A percentile compares a stretch with the other conserved stretches of the same genome.
phyloP scores from a whole-genome alignment of 1,284 basidiomycete genomes.

The Boletus hoseneyae region DNA sequence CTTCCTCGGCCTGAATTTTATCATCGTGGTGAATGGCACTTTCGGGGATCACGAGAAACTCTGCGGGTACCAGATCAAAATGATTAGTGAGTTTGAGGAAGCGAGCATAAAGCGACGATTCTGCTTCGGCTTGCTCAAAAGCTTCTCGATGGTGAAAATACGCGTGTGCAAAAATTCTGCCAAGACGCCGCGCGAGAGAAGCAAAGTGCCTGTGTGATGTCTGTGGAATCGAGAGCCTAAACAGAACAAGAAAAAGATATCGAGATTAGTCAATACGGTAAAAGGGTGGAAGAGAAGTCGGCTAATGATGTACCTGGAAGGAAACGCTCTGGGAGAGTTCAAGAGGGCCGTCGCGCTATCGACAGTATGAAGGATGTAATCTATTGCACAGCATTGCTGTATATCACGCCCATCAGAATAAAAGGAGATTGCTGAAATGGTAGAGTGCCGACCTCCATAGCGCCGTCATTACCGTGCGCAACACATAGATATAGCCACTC shows the following conservation, averaged over 20 bases:
- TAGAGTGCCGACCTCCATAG: constrained; percentile 60
- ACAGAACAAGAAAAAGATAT: constrained; percentile 25
- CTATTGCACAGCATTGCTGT: constrained; percentile 93
- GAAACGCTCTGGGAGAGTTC: constrained; percentile 89
- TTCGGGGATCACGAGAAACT: constrained; percentile 78
- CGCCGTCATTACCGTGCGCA: constrained; percentile 78
- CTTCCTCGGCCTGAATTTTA: constrained; percentile 32
- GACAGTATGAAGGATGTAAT: constrained; percentile 94
- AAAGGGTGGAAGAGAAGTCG: constrained; percentile 20
- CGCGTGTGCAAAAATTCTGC: constrained; percentile 94
- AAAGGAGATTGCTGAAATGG: background rate
- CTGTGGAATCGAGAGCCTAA: constrained; percentile 70
- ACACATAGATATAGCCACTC: constrained; percentile 98
- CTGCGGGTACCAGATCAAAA: constrained; percentile 79
- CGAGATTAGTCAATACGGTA: constrained; percentile 19
- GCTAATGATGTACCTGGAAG: constrained; percentile 63
- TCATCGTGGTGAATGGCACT: constrained; percentile 32
- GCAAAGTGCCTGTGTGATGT: constrained; percentile 86
- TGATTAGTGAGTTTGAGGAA: constrained; percentile 82
- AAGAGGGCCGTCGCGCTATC: constrained; percentile 93
- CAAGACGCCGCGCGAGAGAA: constrained; percentile 83
- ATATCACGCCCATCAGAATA: constrained; percentile 10
- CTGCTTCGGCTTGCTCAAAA: constrained; percentile 87
- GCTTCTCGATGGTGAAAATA: constrained; percentile 92
- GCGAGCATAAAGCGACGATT: constrained; percentile 87